Conservation (phyloP, 345 rosid genomes). For the Syzygium aromaticum region DNA sequence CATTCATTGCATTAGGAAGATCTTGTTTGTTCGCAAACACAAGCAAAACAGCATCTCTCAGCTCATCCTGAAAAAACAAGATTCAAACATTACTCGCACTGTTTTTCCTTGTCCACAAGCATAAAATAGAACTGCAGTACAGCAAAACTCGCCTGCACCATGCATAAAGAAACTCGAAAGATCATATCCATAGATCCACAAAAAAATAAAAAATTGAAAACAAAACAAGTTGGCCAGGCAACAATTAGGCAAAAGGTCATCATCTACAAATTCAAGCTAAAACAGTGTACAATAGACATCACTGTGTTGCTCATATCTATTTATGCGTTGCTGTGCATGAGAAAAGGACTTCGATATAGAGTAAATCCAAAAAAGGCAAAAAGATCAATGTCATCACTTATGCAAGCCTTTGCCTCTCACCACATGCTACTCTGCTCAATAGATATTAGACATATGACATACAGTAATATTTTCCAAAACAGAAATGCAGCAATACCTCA, state of each 20-base stretch:
- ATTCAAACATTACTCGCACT: not conserved
- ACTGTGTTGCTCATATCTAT: not conserved
- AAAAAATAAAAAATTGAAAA: not conserved
- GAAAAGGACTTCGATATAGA: not conserved
- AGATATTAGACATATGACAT: not conserved
- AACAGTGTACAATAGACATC: not conserved
- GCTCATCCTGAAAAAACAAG: conserved; percentile 46
- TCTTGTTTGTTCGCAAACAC: conserved; percentile 93
- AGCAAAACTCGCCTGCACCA: not conserved
- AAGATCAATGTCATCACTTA: not conserved
- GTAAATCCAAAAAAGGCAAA: not conserved
- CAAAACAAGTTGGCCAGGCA: not conserved
- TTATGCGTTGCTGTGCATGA: not conserved
- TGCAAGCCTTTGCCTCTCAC: not conserved
- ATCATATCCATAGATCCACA: not conserved
- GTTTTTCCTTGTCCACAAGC: not conserved
- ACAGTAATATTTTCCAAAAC: not conserved
- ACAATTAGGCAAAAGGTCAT: not conserved
- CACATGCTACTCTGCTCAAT: not conserved
- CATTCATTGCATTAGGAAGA: conserved; percentile 95
- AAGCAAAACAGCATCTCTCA: conserved; percentile 81
- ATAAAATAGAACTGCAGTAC: not conserved
- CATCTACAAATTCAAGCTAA: not conserved
- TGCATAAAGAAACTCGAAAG: not conserved
- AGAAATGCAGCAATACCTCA: conserved; percentile 26